Evolutionary conservation across 345 rosid genomes (phyloP).

Genomic region (Eucalyptus erythrocorys): DNA sequence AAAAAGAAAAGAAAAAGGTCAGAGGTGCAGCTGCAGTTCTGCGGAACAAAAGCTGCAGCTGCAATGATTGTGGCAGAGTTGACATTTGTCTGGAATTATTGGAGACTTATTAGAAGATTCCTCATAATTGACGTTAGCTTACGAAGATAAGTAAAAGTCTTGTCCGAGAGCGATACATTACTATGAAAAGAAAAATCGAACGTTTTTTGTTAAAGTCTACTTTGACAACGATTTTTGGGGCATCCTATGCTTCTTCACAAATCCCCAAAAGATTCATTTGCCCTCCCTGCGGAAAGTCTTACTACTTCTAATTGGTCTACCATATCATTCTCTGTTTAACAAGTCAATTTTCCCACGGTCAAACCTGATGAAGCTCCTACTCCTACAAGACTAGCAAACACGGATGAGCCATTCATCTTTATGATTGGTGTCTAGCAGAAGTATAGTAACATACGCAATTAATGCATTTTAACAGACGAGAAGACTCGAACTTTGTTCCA

Average conservation of each 20-base stretch:
- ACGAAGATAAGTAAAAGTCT: background rate
- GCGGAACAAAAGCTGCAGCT: background rate
- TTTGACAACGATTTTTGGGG: background rate
- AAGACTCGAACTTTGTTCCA: background rate
- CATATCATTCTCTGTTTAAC: background rate
- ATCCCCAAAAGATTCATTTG: background rate
- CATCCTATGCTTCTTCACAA: background rate
- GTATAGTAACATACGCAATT: background rate
- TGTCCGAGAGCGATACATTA: background rate
- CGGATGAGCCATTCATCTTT: background rate
- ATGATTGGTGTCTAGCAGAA: background rate
- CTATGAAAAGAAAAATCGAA: background rate
- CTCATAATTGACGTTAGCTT: background rate
- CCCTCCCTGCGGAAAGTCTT: background rate
- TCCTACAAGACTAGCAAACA: background rate
- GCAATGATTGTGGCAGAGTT: background rate
- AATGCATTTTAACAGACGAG: background rate
- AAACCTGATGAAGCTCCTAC: background rate
- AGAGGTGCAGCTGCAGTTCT: background rate
- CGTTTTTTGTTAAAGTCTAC: background rate
- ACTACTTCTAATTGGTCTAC: background rate
- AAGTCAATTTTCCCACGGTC: background rate
- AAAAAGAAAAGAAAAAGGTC: background rate
- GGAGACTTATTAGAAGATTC: background rate
- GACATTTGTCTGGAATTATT: conserved; percentile 3